Percentiles rank a stretch among this genome's conserved stretches.
Conservation (phyloP, 1,139 yeast species). For the Williopsis jadinii region DNA sequence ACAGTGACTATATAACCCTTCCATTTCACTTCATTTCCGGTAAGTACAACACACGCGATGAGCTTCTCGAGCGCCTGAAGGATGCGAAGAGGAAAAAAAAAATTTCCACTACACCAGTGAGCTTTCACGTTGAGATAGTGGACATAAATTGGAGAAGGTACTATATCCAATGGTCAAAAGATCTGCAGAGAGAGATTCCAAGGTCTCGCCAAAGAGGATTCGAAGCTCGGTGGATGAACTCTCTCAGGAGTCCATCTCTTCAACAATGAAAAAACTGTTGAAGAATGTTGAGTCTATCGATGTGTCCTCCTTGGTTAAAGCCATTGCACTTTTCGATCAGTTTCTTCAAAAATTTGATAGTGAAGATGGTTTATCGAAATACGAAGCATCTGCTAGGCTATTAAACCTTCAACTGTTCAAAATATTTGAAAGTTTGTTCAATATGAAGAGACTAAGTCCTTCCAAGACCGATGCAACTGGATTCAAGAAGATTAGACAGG, state of each 20-base stretch:
- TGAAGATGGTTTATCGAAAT: conserved; percentile 14
- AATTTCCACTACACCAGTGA: not conserved
- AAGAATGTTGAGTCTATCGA: conserved; percentile 6
- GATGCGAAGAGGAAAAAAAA: not conserved
- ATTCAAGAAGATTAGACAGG: conserved; percentile 56
- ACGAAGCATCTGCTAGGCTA: conserved; percentile 34
- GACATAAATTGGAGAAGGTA: not conserved
- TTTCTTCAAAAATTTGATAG: conserved; percentile 13
- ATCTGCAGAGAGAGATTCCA: not conserved
- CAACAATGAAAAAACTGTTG: conserved; percentile 7
- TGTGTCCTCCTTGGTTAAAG: conserved; percentile 3
- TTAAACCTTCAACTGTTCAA: conserved; percentile 47
- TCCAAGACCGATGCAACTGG: conserved; percentile 40
- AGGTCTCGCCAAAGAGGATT: conserved; percentile 5
- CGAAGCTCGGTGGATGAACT: conserved; percentile 4
- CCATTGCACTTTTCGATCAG: conserved; percentile 15
- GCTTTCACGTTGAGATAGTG: not conserved
- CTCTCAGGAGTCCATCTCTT: conserved; percentile 12
- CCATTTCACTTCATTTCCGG: not conserved
- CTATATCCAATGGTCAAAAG: conserved; percentile 15
- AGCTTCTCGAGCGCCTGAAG: not conserved
- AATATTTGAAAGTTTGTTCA: conserved; percentile 50
- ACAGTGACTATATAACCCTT: no score
- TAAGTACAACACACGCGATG: not conserved
- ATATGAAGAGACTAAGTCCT: conserved; percentile 38